Base-by-base conservation (phyloP, 345 rosid species). In the Citropsis articulata region DNA sequence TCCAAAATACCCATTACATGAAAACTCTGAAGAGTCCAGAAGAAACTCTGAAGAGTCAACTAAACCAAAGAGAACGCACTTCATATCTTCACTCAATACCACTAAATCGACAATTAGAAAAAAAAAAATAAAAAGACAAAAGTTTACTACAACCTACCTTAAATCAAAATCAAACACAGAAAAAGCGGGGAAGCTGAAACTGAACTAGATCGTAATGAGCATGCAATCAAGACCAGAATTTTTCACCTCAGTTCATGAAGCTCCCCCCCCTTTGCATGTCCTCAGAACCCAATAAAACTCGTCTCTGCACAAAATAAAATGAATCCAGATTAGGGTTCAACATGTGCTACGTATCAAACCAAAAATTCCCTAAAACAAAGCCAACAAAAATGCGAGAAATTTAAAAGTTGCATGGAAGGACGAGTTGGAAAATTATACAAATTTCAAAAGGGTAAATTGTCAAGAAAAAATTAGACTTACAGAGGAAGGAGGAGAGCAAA, bases 241-340 rank as follows among this genome's bases (percentile, higher is more conserved):
- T 76, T 83, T 78, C 69, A 83, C 88, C 88, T 85, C 59, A 82
- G 81, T 36, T 50, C 30, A 73, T 27, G 19, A 82, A 76, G 65
- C 12, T 30, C 74, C 64, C 72, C 63, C 77, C 72, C 63, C 77
- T 82, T 67, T 63, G 80, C 81, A 77, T 70, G 76, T 62, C 73
- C 85, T 76, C 80, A 80, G 78, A 80, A 66, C 77, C 83, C 79
- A 30, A 24, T 31, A 73, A 81, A 72, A 73, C 35, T 22, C 61
- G 16, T 77, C 65, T 66, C 82, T 81, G 81, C 59, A 72, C 40
- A 75, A 64, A 72, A 62, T 53, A 79, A 72, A 40, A 31, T 27
- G 40, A 75, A 72, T 45, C 71, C n/a, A 80, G 28, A 62, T 71
- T 74, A 84, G 83, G 77, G 79, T 77, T 73, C 69, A 53, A 53